Evolutionary conservation across 768 basidiomycete species (phyloP), one percentile per base, ranked within the genome.

Genomic region (Tricholoma bakamatsutake): DNA sequence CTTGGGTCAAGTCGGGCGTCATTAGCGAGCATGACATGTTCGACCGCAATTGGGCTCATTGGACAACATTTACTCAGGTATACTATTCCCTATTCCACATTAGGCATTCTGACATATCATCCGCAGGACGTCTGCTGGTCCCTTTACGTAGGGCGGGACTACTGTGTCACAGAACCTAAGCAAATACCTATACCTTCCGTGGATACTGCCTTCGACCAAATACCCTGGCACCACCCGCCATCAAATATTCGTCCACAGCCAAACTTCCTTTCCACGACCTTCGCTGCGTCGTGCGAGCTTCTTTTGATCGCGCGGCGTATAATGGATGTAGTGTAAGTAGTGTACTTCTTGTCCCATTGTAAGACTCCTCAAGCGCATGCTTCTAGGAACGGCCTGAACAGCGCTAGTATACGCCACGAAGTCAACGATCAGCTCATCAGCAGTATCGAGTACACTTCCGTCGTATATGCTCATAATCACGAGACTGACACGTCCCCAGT

Each of bases 101-200:
- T 9, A 2, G 37, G 11, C 34, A 53, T 50, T 50, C 45, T 48
- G 45, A 48, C 12, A 47, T 57, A 40, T n/a, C n/a, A 47, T 46
- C 37, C 21, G 10, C 24, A 82, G 77, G 83, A 85, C 53, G 79
- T 82, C 5, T 83, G 81, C 51, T 85, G 84, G 84, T 82, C 80
- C 1, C 70, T 85, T 0, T 84, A 84, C 50, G 82, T 84, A n/a
- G 84, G 84, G 7, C 75, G 84, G 17, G 82, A 84, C 52, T 81
- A 79, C 63, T 77, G 75, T 53, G 72, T 82, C 21, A 64, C 77
- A 1, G 76, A 74, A 2, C 64, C 69, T 21, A 68, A 71, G 40
- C 66, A 64, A 13, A 71, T 80, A 50, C 71, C 77, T 0, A 69
- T 79, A 53, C 80, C 81, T 2, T 76, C 74, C 56, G 75, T 80